Evolutionary conservation across 345 rosid genomes (phyloP).

Genomic region (Ceriops decandra): DNA sequence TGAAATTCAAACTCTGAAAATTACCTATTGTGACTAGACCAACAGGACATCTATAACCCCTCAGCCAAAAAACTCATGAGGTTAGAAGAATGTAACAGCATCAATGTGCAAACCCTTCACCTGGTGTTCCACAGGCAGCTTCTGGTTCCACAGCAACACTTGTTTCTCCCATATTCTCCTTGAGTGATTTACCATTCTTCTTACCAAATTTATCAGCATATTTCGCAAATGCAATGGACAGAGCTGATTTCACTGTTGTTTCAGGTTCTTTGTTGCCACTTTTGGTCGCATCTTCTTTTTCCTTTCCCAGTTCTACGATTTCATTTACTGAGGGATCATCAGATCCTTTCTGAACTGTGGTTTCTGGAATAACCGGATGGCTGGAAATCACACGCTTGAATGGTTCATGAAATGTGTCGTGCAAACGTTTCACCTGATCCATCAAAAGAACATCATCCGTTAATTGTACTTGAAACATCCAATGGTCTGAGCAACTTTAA

Average conservation of each 20-base stretch:
- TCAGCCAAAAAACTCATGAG: too few species aligned
- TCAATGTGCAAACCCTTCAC: constrained; percentile 20
- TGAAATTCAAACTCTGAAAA: too few species aligned
- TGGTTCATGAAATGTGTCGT: constrained; percentile 94
- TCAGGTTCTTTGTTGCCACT: constrained; percentile 58
- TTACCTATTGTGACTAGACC: too few species aligned
- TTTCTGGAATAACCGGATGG: constrained; percentile 42
- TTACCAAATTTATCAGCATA: constrained; percentile 41
- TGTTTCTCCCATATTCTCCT: constrained; percentile 25
- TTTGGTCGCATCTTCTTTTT: constrained; percentile 43
- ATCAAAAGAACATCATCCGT: constrained; percentile 6
- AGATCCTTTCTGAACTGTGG: constrained; percentile 28
- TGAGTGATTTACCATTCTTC: constrained; percentile 21
- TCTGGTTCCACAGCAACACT: constrained; percentile 18
- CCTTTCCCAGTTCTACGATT: constrained; percentile 33
- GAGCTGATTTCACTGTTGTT: constrained; percentile 59
- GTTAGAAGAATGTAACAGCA: neutral
- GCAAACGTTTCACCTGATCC: constrained; percentile 74
- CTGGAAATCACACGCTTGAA: constrained; percentile 65
- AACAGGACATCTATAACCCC: too few species aligned
- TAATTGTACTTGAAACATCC: neutral
- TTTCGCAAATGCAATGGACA: constrained; percentile 70
- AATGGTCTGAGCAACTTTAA: constrained; percentile 32
- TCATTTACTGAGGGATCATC: constrained; percentile 41
- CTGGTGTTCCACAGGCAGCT: constrained; percentile 9